Evolutionary conservation across 192 early-diverging fungal genomes (phyloP).

Genomic region (Backusella psychrophila): DNA sequence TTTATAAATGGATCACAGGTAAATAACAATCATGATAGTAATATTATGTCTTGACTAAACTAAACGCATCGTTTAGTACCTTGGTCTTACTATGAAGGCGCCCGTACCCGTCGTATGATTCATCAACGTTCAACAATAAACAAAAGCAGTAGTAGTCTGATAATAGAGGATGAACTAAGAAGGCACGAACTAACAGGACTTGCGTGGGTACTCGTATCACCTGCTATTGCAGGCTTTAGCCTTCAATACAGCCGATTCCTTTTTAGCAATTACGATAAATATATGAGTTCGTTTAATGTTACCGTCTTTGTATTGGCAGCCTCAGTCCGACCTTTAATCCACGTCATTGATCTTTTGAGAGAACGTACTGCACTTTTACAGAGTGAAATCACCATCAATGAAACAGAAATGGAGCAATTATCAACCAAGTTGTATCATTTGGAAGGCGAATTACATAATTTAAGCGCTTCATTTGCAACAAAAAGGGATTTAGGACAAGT

Average conservation of each 20-base stretch:
- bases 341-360: constrained; percentile 47
- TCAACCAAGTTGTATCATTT: constrained; percentile 43
- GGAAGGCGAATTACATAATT: constrained; percentile 46
- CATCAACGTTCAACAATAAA: constrained; percentile 9
- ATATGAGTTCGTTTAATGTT: constrained; percentile 56
- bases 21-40: constrained; percentile 4
- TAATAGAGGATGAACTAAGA: constrained; percentile 40
- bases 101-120: constrained; percentile 44
- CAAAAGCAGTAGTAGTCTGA: constrained; percentile 10
- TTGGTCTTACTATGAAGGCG: constrained; percentile 59
- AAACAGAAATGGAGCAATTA: constrained; percentile 48
- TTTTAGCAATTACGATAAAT: constrained; percentile 54
- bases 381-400: constrained; percentile 49
- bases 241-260: constrained; percentile 52
- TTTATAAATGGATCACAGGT: constrained; percentile 65
- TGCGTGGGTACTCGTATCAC: constrained; percentile 47
- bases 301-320: constrained; percentile 58
- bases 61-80: constrained; percentile 36
- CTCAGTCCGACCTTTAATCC: constrained; percentile 49
- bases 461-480: constrained; percentile 57
- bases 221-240: constrained; percentile 54
- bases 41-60: neutral
- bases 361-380: constrained; percentile 51
- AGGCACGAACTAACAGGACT: constrained; percentile 52
- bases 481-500: constrained; percentile 55